These are phyloP conservation scores for Meyerozyma elateridarum DNA, from an alignment of 1,139 yeast genomes.

Conservation along the genomic window DNA sequence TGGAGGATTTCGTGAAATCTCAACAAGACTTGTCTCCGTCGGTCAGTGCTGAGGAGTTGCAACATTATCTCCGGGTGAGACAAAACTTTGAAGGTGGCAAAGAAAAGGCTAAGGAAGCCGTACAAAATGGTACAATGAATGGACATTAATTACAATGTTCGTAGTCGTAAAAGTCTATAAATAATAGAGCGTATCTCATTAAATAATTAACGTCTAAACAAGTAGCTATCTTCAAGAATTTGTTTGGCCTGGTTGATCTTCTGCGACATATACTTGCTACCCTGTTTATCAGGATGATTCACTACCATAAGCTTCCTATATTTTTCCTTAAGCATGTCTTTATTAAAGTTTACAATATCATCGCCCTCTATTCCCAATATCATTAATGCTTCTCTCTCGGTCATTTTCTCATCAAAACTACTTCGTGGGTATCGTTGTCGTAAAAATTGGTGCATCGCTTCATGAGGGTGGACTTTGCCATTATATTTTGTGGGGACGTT, in stretches of 20 bases:
- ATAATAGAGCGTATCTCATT: no score
- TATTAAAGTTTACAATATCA: slow-evolving; percentile 44
- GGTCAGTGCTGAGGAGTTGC: slow-evolving; percentile 82
- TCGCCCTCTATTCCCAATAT: slow-evolving; percentile 50
- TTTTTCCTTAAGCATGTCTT: slow-evolving; percentile 42
- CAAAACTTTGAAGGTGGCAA: slow-evolving; percentile 68
- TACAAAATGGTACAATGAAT: background rate
- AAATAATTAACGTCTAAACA: slow-evolving; percentile 16
- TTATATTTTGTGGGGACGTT: slow-evolving; percentile 10
- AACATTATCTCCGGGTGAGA: slow-evolving; percentile 73
- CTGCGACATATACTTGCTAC: slow-evolving; percentile 65
- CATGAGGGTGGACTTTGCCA: slow-evolving; percentile 17
- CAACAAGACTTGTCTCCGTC: slow-evolving; percentile 70
- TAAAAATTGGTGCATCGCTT: slow-evolving; percentile 19
- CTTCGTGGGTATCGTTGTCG: slow-evolving; percentile 33
- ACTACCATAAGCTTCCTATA: slow-evolving; percentile 62
- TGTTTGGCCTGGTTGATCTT: slow-evolving; percentile 76
- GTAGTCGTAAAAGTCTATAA: no score
- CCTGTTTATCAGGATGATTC: slow-evolving; percentile 77
- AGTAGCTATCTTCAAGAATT: slow-evolving; percentile 52
- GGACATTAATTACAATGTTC: no score
- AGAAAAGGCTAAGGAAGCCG: slow-evolving; percentile 22
- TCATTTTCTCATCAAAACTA: slow-evolving; percentile 51
- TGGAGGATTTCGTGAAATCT: slow-evolving; percentile 74
- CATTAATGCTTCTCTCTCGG: slow-evolving; percentile 55